Conservation (phyloP, 768 basidiomycete genomes). For the Royoungia palumana region DNA sequence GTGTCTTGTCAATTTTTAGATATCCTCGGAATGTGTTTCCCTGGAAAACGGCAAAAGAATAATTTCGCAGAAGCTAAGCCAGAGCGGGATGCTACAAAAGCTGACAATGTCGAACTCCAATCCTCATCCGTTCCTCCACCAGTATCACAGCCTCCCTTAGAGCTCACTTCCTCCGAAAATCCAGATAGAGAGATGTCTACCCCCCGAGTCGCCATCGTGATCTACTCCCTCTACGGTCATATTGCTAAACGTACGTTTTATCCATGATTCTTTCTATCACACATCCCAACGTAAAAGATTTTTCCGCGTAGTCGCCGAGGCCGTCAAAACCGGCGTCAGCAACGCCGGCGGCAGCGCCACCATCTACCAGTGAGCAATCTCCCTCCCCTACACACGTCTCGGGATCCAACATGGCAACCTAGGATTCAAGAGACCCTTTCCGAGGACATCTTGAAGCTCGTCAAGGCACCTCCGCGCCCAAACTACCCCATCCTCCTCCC, state of each 20-base stretch:
- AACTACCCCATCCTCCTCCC: conserved; percentile 44
- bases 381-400: background rate
- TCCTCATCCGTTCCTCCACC: conserved; percentile 7
- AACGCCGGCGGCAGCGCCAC: conserved; percentile 41
- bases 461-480: conserved; percentile 70
- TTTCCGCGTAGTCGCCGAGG: conserved; percentile 28
- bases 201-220: conserved; percentile 43
- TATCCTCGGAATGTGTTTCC: conserved; percentile 35
- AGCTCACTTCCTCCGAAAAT: background rate
- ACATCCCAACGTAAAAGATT: background rate
- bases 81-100: conserved; percentile 12
- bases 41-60: conserved; percentile 35
- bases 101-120: background rate
- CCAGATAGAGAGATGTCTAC: conserved; percentile 11
- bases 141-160: background rate
- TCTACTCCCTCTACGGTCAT: conserved; percentile 53
- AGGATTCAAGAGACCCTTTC: conserved; percentile 84
- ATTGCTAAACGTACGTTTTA: conserved; percentile 40
- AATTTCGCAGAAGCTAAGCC: conserved; percentile 31
- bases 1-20: background rate
- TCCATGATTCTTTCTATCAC: background rate
- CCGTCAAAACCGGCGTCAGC: conserved; percentile 39
- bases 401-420: background rate
- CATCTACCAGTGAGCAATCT: conserved; percentile 43
- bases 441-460: conserved; percentile 59